A percentile compares a stretch with the other conserved stretches of the same genome.
phyloP scores from a whole-genome alignment of 2,329 filamentous ascomycete species.

The Aspergillus sp. region DNA sequence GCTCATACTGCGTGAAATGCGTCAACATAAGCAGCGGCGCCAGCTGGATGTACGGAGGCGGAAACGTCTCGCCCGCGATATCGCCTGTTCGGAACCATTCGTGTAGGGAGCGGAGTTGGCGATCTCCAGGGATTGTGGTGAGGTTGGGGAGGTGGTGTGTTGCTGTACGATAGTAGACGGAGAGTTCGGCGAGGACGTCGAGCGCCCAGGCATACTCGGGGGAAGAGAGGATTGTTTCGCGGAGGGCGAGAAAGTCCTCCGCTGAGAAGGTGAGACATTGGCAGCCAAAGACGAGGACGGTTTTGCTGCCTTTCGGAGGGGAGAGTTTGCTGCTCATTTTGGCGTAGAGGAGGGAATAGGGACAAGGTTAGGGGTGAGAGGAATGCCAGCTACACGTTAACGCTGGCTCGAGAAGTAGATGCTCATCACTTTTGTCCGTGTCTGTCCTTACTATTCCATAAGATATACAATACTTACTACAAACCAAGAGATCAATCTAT shows the following conservation, averaged over 20 bases:
- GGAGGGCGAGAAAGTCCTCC: slow-evolving; percentile 13
- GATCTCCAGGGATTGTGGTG: neutral
- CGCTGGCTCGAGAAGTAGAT: neutral
- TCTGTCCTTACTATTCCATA: neutral
- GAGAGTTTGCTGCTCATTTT: neutral
- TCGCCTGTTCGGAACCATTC: slow-evolving; percentile 14
- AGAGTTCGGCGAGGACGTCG: slow-evolving; percentile 12
- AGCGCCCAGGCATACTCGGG: slow-evolving; percentile 17
- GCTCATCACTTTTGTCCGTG: neutral
- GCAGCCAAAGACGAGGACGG: slow-evolving; percentile 19
- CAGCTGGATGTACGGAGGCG: slow-evolving; percentile 17
- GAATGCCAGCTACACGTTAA: no score
- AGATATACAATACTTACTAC: no score
- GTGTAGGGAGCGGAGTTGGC: slow-evolving; percentile 7
- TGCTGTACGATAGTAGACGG: slow-evolving; percentile 12
- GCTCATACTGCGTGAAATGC: slow-evolving; percentile 16
- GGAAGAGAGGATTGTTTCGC: slow-evolving; percentile 8
- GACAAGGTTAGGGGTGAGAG: no score
- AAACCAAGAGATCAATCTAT: no score
- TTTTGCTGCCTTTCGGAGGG: neutral
- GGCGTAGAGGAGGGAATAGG: no score
- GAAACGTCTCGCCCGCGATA: slow-evolving; percentile 9
- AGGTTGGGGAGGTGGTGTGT: slow-evolving; percentile 7
- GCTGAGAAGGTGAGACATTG: slow-evolving; percentile 17
- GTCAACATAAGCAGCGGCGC: slow-evolving; percentile 20